Evolutionary conservation across 1,139 yeast species (phyloP).

Genomic region (Pichia sp.): DNA sequence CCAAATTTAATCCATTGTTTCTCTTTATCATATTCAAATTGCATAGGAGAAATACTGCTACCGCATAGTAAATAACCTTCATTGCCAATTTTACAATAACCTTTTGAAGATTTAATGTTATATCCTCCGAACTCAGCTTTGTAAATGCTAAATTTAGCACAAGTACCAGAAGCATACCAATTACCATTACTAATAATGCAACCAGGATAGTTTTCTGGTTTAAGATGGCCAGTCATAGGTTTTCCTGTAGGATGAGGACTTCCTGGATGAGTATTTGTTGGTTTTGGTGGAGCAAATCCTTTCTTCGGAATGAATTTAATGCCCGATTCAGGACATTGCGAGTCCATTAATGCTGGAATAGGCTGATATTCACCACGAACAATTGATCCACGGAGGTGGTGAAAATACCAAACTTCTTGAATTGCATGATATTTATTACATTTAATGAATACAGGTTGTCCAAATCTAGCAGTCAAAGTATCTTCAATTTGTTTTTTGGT

Average conservation of each 20-base stretch:
- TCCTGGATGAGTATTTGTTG: conserved; percentile 33
- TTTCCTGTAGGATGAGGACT: conserved; percentile 28
- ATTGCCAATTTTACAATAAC: conserved; percentile 56
- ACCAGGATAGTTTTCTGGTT: conserved; percentile 53
- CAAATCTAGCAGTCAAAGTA: conserved; percentile 58
- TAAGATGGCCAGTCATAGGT: conserved; percentile 38
- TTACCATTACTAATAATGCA: conserved; percentile 81
- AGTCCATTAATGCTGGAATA: conserved; percentile 48
- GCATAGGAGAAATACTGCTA: conserved; percentile 37
- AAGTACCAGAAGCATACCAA: conserved; percentile 79
- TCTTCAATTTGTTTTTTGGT: conserved; percentile 55
- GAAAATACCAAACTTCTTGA: conserved; percentile 89
- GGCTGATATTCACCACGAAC: conserved; percentile 58
- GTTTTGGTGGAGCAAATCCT: conserved; percentile 34
- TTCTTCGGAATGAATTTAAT: conserved; percentile 75
- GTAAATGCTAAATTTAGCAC: conserved; percentile 63
- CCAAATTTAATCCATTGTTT: conserved; percentile 52
- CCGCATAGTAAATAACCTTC: conserved; percentile 34
- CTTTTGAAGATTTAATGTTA: conserved; percentile 59
- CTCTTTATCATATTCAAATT: conserved; percentile 45
- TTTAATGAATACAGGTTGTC: conserved; percentile 58
- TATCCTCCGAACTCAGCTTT: conserved; percentile 68
- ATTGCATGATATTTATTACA: conserved; percentile 65
- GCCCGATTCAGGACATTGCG: conserved; percentile 66
- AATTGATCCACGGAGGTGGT: conserved; percentile 70